These are phyloP conservation scores for Dactylellina haptotyla DNA, from an alignment of 2,329 filamentous ascomycete genomes.

Conservation along the genomic window DNA sequence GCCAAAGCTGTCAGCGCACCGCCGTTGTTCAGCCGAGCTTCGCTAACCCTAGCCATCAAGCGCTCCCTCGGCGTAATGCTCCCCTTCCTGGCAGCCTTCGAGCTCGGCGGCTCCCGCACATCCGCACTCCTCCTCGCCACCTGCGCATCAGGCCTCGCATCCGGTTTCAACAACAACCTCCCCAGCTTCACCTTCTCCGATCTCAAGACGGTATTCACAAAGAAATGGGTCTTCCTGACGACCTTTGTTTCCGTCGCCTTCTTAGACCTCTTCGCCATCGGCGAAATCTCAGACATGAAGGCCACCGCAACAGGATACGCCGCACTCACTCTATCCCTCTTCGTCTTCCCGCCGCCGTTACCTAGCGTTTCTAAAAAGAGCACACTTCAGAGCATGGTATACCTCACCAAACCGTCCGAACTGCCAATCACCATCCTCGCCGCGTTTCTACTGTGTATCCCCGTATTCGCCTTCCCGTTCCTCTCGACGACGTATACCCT, in stretches of 20 bases:
- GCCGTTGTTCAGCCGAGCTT: conserved; percentile 19
- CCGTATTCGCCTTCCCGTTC: conserved; percentile 35
- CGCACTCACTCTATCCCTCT: conserved; percentile 9
- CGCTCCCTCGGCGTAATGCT: conserved; percentile 45
- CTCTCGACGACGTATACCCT: conserved; percentile 22
- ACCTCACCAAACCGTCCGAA: conserved; percentile 29
- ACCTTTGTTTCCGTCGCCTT: conserved; percentile 38
- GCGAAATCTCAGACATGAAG: conserved; percentile 32
- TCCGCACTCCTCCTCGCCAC: conserved; percentile 27
- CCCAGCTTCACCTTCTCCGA: conserved; percentile 28
- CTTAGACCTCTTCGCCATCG: conserved; percentile 40
- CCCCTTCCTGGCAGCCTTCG: conserved; percentile 47
- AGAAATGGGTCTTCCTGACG: conserved; percentile 44
- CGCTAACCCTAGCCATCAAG: conserved; percentile 1
- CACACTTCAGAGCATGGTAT: background rate
- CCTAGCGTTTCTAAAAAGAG: conserved; percentile 1
- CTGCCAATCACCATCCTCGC: conserved; percentile 36
- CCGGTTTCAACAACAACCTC: conserved; percentile 17
- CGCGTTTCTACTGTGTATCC: conserved; percentile 16
- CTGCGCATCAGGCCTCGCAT: conserved; percentile 22
- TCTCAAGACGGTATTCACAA: conserved; percentile 27
- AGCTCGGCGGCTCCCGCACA: conserved; percentile 43
- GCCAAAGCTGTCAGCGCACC: background rate
- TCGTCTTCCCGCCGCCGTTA: conserved; percentile 38
- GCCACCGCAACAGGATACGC: conserved; percentile 32